Percentiles rank a stretch among this genome's conserved stretches.
Conservation (phyloP, 202 grass and related monocot species). For the Eragrostis tef region DNA sequence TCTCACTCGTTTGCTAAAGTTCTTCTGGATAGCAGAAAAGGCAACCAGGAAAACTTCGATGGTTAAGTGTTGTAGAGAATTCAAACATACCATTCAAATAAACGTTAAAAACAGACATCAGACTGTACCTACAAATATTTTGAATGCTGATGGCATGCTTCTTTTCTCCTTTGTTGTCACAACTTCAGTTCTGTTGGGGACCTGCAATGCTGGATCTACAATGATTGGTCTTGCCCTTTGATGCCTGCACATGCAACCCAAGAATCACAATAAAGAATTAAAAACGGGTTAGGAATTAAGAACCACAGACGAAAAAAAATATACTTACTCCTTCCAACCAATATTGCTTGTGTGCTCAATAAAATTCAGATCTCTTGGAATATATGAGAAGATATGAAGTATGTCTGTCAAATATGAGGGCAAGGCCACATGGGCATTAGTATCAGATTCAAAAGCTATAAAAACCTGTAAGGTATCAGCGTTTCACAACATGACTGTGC, state of each 20-base stretch:
- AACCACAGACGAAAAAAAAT: constrained; percentile 27
- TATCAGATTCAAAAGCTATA: constrained; percentile 30
- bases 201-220: constrained; percentile 77
- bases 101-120: constrained; percentile 39
- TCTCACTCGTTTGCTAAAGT: background rate
- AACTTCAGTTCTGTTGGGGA: constrained; percentile 68
- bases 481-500: constrained; percentile 12
- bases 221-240: constrained; percentile 77
- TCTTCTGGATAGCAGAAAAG: constrained; percentile 17
- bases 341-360: constrained; percentile 88
- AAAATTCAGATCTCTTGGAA: constrained; percentile 86
- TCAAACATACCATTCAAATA: background rate
- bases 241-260: constrained; percentile 60
- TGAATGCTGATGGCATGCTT: constrained; percentile 83
- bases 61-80: background rate
- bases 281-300: constrained; percentile 28
- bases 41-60: constrained; percentile 5
- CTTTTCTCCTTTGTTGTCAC: constrained; percentile 81
- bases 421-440: constrained; percentile 31
- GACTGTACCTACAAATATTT: constrained; percentile 89
- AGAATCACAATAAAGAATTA: constrained; percentile 50
- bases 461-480: background rate
- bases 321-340: constrained; percentile 82
- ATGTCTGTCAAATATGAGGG: constrained; percentile 65
- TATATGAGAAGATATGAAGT: constrained; percentile 81